Evolutionary conservation across 345 rosid species (phyloP), one percentile per base, ranked within the genome.

Genomic region (Brassica cretica): DNA sequence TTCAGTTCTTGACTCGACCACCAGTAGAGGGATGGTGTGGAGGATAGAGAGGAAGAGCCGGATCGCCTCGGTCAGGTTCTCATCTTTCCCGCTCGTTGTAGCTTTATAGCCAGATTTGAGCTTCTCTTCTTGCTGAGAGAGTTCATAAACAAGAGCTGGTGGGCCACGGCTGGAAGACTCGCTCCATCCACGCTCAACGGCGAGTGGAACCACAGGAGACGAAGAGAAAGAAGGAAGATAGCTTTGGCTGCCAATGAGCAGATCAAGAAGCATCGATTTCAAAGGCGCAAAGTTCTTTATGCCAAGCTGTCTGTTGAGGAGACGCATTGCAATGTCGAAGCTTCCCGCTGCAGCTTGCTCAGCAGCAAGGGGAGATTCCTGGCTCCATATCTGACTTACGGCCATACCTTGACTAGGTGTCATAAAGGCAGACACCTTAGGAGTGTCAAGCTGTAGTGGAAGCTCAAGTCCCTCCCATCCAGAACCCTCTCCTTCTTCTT

Each of bases 1-100:
- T 75, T 93, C 98, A 82, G 93, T 91, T 85, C 98, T 88, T 11
- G 96, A 85, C 56, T 93, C 94, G 19, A 93, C 98, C 67, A 91
- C 94, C 70, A 91, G 81, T 60, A 93, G 71, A 3, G 98, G 98
- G 82, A 93, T 88, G 5, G 97, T 88, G 69, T 91, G 96, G 60
- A 93, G 98, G 61, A 93, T 89, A 72, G 84, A 79, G 15, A 84
- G 75, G 67, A 93, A 93, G 32, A 87, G 71, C 2, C 88, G 84
- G 60, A 91, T 90, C 21, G 93, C 96, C 73, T 91, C 96, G 0
- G 85, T 74, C 35, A 93, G 81, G 70, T 85, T 93, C 65, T 94
- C 98, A 2, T 80, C 37, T n/a, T 21, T 21, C 24, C 24, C 24
- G 24, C 24, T 21, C 24, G 96, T 93, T 10, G 94, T 91, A 75